Conservation (phyloP, 257 asterid species). For the Knoxia roxburghii region DNA sequence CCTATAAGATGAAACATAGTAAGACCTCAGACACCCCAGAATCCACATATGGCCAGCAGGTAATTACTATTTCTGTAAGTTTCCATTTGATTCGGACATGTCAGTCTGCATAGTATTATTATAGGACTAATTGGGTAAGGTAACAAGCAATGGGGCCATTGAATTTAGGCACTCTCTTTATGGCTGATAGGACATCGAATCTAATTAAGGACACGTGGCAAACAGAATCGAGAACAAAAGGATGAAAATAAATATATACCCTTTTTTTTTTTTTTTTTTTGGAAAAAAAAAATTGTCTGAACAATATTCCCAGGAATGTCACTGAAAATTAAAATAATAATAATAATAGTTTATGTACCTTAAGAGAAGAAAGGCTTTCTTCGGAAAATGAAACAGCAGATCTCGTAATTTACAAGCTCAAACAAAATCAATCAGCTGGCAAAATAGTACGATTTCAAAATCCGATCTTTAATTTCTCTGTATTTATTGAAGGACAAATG, state of each 20-base stretch:
- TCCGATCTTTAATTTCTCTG: not conserved
- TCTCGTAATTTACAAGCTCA: not conserved
- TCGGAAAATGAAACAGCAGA: slow-evolving; percentile 4
- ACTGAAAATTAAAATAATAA: not conserved
- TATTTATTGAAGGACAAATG: not conserved
- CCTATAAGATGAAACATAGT: not conserved
- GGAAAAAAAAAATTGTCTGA: not conserved
- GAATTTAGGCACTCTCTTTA: not conserved
- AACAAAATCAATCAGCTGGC: not conserved
- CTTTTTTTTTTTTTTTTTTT: no score
- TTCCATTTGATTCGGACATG: not conserved
- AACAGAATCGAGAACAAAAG: not conserved
- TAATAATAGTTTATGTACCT: slow-evolving; percentile 11
- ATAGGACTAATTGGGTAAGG: not conserved
- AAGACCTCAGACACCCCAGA: not conserved
- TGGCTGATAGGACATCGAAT: not conserved
- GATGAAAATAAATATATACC: not conserved
- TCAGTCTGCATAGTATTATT: not conserved
- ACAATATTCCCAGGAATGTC: not conserved
- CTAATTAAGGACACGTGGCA: slow-evolving; percentile 17
- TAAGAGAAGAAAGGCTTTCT: not conserved
- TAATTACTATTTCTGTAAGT: not conserved
- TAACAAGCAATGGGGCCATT: not conserved
- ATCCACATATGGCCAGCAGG: not conserved
- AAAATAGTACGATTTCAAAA: not conserved